Percentiles rank a stretch among this genome's conserved stretches.
Conservation (phyloP, 2,329 filamentous ascomycete genomes). For the Colletotrichum brevisporum region DNA sequence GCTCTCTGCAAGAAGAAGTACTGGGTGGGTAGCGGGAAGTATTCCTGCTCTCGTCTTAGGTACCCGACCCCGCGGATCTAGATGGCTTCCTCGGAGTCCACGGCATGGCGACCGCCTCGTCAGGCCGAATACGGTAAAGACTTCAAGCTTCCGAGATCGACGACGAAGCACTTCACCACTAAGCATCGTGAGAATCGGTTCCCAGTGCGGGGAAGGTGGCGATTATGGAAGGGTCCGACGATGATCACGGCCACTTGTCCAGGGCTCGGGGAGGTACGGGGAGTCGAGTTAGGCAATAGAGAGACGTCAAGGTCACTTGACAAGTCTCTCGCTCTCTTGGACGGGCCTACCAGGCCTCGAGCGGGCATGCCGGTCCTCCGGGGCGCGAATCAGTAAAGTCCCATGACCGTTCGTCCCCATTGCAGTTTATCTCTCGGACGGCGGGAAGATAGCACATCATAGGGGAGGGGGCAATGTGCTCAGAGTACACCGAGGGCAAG, state of each 20-base stretch:
- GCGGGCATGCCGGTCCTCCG: conserved; percentile 15
- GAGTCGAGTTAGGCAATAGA: conserved; percentile 35
- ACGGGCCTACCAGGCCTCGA: neutral
- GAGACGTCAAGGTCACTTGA: conserved; percentile 33
- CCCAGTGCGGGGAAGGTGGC: conserved; percentile 37
- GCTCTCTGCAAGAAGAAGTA: conserved; percentile 3
- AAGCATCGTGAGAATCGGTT: conserved; percentile 30
- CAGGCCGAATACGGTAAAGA: conserved; percentile 26
- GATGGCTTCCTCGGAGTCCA: conserved; percentile 26
- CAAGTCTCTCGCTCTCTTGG: neutral
- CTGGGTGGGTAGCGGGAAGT: conserved; percentile 13
- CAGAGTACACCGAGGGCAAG: neutral
- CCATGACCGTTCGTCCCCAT: conserved; percentile 13
- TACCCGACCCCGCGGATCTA: conserved; percentile 6
- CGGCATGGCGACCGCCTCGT: conserved; percentile 11
- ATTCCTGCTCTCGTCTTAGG: neutral
- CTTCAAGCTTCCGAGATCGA: conserved; percentile 7
- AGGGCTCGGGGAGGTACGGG: conserved; percentile 10
- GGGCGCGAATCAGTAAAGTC: conserved; percentile 15
- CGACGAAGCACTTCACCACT: conserved; percentile 28
- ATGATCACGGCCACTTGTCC: conserved; percentile 22
- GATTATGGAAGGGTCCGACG: conserved; percentile 24
- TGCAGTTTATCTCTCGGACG: conserved; percentile 4
- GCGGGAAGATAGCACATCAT: conserved; percentile 7
- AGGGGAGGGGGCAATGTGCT: conserved; percentile 17